Base-by-base conservation (phyloP, 768 basidiomycete genomes). In the Dioszegia aurantiaca region DNA sequence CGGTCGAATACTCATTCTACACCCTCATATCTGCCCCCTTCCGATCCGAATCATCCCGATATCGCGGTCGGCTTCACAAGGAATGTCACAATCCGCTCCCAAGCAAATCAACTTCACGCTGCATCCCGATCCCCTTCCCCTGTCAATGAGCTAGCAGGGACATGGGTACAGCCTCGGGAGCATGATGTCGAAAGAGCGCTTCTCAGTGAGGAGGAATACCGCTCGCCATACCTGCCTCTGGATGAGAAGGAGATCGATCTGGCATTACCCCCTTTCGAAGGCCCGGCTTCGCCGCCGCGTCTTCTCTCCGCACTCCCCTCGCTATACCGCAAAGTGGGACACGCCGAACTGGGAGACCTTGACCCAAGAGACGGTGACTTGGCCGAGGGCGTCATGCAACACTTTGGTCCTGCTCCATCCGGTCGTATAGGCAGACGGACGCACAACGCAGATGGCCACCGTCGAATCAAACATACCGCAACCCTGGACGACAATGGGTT, bases 381-480 rank as follows among this genome's bases (percentile, higher is more conserved):
- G 3, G 42, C 31, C 8, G 43, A 24, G 5, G 40, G 68, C 3
- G 37, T 59, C 0, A 74, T 72, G 1, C 69, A 68, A 39, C 75
- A 76, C 43, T 76, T 73, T 45, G 75, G 75, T 26, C 75, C 72
- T 4, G 73, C 75, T n/a, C 75, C 75, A 2, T 60, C 56, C 0
- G 75, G 75, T 24, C 62, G 70, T 4, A 70, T 76, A 1, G 59
- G 68, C 8, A 47, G 75, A 19, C 54, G 75, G 42, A 67, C 68
- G 8, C 64, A 72, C 31, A 68, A 66, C 37, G 69, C 64, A 28
- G 63, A 59, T 1, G 64, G 64, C n/a, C 68, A 62, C 58, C 53
- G 64, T 9, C 51, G 69, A 3, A 69, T 72, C 61, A 69, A 70
- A 43, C 71, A 74, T 46, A 65, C 63, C 24, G 72, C 70, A 1